Percentiles rank a stretch among this genome's conserved stretches.
Conservation (phyloP, 2,329 filamentous ascomycete species). For the Iodosphaeria phyllophila region DNA sequence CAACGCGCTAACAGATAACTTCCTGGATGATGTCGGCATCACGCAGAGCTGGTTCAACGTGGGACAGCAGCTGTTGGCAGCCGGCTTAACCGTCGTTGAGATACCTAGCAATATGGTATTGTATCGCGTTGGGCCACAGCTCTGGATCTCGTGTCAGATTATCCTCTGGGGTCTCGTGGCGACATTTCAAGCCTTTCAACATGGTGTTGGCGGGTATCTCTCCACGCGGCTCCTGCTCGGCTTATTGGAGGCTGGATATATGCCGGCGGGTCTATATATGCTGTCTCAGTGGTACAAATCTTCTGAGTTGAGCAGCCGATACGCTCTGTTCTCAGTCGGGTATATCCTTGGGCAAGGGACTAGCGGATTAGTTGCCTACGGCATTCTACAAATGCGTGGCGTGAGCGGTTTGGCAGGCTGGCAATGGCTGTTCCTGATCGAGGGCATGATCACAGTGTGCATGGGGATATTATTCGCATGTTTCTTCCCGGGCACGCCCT, state of each 20-base stretch:
- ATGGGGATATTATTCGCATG: slow-evolving; percentile 4
- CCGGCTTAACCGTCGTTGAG: slow-evolving; percentile 27
- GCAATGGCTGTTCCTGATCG: slow-evolving; percentile 34
- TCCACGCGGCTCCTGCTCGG: slow-evolving; percentile 1
- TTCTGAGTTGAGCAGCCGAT: slow-evolving; percentile 17
- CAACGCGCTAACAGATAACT: slow-evolving; percentile 27
- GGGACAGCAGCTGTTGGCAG: slow-evolving; percentile 29
- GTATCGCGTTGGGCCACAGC: slow-evolving; percentile 15
- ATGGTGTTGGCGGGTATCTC: slow-evolving; percentile 6
- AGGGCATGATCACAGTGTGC: slow-evolving; percentile 31
- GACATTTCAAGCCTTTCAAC: slow-evolving; percentile 10
- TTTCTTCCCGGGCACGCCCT: not conserved
- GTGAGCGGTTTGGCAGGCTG: slow-evolving; percentile 18
- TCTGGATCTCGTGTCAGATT: slow-evolving; percentile 15
- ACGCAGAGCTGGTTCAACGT: slow-evolving; percentile 31
- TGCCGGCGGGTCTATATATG: slow-evolving; percentile 15
- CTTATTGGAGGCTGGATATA: slow-evolving; percentile 13
- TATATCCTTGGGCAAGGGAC: no score
- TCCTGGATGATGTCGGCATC: slow-evolving; percentile 28
- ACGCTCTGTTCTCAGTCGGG: no score
- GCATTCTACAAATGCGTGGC: slow-evolving; percentile 18
- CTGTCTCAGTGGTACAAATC: slow-evolving; percentile 17
- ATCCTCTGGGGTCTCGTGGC: slow-evolving; percentile 13
- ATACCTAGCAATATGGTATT: slow-evolving; percentile 30
- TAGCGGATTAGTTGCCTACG: slow-evolving; percentile 18